These are phyloP conservation scores for Circinella minor DNA, from an alignment of 371 early-diverging fungal species.

Conservation along the genomic window DNA sequence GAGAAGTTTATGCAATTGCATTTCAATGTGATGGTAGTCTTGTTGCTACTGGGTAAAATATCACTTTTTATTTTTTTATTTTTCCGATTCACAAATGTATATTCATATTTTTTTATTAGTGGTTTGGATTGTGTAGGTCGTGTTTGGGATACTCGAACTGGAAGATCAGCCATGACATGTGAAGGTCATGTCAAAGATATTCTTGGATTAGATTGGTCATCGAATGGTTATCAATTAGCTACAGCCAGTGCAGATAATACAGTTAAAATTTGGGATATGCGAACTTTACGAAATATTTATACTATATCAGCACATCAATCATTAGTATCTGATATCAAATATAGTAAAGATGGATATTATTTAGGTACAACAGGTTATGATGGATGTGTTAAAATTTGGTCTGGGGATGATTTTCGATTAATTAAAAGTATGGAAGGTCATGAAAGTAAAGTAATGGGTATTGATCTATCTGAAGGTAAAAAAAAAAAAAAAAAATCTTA, in stretches of 20 bases:
- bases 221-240: conserved; percentile 82
- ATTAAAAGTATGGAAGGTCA: conserved; percentile 87
- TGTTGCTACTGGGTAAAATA: conserved; percentile 85
- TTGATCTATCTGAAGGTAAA: conserved; percentile 81
- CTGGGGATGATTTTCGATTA: conserved; percentile 90
- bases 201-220: conserved; percentile 87
- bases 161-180: conserved; percentile 85
- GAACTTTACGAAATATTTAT: conserved; percentile 75
- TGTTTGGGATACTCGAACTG: conserved; percentile 95
- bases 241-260: conserved; percentile 85
- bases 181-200: conserved; percentile 94
- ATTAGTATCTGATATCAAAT: conserved; percentile 84
- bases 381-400: conserved; percentile 92
- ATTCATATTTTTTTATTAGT: conserved; percentile 32
- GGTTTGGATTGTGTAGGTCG: conserved; percentile 91
- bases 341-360: conserved; percentile 65
- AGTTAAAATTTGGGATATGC: conserved; percentile 91
- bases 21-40: conserved; percentile 94
- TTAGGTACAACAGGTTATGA: conserved; percentile 82
- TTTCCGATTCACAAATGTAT: not conserved
- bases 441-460: conserved; percentile 89
- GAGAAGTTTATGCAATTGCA: conserved; percentile 88
- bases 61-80: not conserved
- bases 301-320: conserved; percentile 93
- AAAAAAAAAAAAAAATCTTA: too few relatives aligned